Base-by-base conservation (phyloP, 2,329 filamentous ascomycete species). In the Allantophomopsis cytisporea region DNA sequence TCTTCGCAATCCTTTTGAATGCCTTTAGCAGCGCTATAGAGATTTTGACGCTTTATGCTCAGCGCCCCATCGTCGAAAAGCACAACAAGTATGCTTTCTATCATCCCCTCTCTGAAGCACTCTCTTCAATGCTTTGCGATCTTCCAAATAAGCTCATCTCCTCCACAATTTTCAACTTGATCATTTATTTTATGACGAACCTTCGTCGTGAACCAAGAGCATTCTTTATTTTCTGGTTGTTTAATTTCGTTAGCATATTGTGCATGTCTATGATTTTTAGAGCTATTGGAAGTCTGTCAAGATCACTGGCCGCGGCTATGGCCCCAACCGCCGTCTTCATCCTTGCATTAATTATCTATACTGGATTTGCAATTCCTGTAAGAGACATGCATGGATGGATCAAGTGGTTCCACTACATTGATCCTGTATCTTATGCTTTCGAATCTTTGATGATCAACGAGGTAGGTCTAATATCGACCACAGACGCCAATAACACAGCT, bases 211-310 rank as follows among this genome's bases (percentile, higher is more conserved):
- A 15, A 41, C 41, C 8, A 83, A 38, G 76, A 81, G 62, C 78
- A 1, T 94, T 89, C 66, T 94, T 93, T 68, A 83, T 85, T 63
- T 93, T 85, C 69, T 59, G 87, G 43, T 65, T 94, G 39, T 71
- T 87, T 53, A 80, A 76, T 3, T 84, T 88, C 60, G 56, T 71
- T 42, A 76, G 75, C 1, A 83, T 82, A 1, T 50, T 93, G 51
- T 70, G 72, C 48, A 89, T 89, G 84, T 85, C 80, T 38, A 85
- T 85, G 76, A 70, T 89, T 45, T 91, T 89, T 72, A 73, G 84
- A 39, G 80, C 76, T 12, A 83, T 91, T 45, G 84, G 71, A 17
- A 80, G 81, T 1, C 63, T 78, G 1, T 85, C 84, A 4, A 70
- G 81, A 38, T 81, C 81, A 0, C 63, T 79, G 15, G 76, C 75